Base-by-base conservation (phyloP, 139 green algal genomes). In the Chlorella sp. region DNA sequence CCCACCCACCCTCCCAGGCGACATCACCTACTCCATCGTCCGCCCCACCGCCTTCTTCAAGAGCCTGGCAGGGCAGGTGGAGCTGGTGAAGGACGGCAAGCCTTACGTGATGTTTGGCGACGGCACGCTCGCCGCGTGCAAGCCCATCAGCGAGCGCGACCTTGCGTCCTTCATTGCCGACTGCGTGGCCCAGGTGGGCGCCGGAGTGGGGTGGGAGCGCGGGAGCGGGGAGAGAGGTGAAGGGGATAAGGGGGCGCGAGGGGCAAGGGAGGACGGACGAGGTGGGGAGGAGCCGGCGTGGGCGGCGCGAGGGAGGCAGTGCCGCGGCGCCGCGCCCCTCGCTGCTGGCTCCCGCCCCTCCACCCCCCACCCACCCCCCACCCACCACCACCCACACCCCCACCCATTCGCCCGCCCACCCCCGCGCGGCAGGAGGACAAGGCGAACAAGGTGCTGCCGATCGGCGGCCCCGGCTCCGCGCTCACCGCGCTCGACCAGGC, bases 101-200 rank as follows among this genome's bases (percentile, higher is more conserved):
- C 96, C 96, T 5, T 99, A 98, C 84, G 94, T 99, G 55, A 98
- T 98, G 92, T 99, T 99, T 89, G 96, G 96, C 27, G 96, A 99
- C 81, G 96, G 96, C 74, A 88, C 86, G 65, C 89, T 99, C 71
- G 94, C 93, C 0, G 87, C 86, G 31, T 99, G 96, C 92, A 99
- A 99, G 86, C 96, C 96, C 62, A 99, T 99, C 88, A 97, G 90
- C 71, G 96, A 99, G 82, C 46, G 76, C 0, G 95, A 99, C 82
- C 82, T 99, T 41, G 95, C 95, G 2, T 71, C 75, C 41, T 98
- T 96, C 90, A 98, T 98, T 59, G 91, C 87, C 11, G 92, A 98
- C 80, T 97, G 92, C 65, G 87, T 98, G 27, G 41, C 55, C 31
- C 71, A 90, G 71, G 71, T 60, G 58, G 19, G 66, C 12, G 4